A percentile compares a stretch with the other conserved stretches of the same genome.
Conservation (phyloP, 2,329 filamentous ascomycete genomes). For the Nemania sp. region DNA sequence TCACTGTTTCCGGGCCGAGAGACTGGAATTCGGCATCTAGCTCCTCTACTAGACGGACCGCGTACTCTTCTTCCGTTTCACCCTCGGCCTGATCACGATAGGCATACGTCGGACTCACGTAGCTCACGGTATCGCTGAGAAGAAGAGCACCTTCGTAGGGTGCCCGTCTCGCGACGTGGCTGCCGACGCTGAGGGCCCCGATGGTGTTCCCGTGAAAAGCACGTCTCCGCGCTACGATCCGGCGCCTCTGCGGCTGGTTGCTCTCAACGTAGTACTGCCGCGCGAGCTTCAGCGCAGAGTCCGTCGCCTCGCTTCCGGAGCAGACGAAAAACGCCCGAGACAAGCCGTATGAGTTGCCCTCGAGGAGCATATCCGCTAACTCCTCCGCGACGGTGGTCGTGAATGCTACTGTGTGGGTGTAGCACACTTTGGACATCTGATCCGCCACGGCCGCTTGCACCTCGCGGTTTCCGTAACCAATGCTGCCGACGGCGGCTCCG, state of each 20-base stretch:
- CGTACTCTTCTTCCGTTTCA: conserved; percentile 63
- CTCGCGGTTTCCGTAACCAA: conserved; percentile 68
- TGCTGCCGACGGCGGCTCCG: conserved; percentile 72
- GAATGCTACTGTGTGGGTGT: conserved; percentile 53
- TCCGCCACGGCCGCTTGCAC: conserved; percentile 62
- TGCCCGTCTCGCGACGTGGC: conserved; percentile 61
- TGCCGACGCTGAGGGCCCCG: conserved; percentile 63
- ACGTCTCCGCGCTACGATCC: conserved; percentile 64
- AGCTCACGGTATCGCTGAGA: conserved; percentile 50
- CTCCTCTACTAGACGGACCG: conserved; percentile 63
- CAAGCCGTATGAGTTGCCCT: conserved; percentile 45
- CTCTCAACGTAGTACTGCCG: conserved; percentile 67
- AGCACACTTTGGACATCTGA: conserved; percentile 48
- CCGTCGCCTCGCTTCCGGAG: conserved; percentile 69
- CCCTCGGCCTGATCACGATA: conserved; percentile 59
- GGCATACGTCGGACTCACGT: conserved; percentile 65
- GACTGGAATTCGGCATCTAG: conserved; percentile 68
- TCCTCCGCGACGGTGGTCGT: conserved; percentile 56
- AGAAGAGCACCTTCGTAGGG: conserved; percentile 62
- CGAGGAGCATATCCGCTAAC: conserved; percentile 45
- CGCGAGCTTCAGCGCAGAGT: conserved; percentile 69
- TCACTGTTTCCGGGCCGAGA: conserved; percentile 67
- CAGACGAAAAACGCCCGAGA: conserved; percentile 43
- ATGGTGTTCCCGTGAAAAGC: conserved; percentile 75
- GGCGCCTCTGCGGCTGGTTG: conserved; percentile 56